Evolutionary conservation across 805 yeast genomes (phyloP), one percentile per base, ranked within the genome.

Genomic region (Lachancea waltii): DNA sequence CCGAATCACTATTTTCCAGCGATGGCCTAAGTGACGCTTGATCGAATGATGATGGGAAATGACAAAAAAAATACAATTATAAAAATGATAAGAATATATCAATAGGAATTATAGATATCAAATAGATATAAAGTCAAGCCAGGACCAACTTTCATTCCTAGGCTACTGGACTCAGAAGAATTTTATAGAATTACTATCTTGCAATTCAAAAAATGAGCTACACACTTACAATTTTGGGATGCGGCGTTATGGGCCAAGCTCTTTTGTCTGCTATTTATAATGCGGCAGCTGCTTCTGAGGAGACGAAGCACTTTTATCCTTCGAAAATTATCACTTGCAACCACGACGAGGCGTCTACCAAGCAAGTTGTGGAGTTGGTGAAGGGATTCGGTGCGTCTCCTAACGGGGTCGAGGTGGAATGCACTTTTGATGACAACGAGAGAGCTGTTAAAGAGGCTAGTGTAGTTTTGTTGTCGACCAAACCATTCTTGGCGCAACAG

Each of bases 231-330:
- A 78, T 92, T 21, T 70, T 92, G 38, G 99, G 97, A 24, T 78
- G 95, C 53, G 99, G 99, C 44, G 87, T 84, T 39, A 85, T 92
- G 86, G 97, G 97, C 42, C 81, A 90, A 13, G 96, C 97, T 8
- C 85, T 92, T 33, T 72, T 85, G 22, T 71, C 85, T 9, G 95
- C 97, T 8, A 58, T 60, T 27, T 56, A 54, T 43, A 51, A 50
- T 22, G 64, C 64, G 4, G 60, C 59, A 28, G 51, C 51, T 22
- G 50, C 50, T 9, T 35, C 43, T 8, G 35, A 35, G 3, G 63
- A 65, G 17, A 56, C 51, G 27, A 47, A 58, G 20, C 45, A 46
- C 7, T 50, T 80, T 4, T 73, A 72, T 41, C 97, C 97, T 20
- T 56, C 70, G 19, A 75, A 70, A 53, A 81, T 89, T 58, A 72